Conservation (phyloP, 2,329 filamentous ascomycete species). For the Apiospora arundinis region DNA sequence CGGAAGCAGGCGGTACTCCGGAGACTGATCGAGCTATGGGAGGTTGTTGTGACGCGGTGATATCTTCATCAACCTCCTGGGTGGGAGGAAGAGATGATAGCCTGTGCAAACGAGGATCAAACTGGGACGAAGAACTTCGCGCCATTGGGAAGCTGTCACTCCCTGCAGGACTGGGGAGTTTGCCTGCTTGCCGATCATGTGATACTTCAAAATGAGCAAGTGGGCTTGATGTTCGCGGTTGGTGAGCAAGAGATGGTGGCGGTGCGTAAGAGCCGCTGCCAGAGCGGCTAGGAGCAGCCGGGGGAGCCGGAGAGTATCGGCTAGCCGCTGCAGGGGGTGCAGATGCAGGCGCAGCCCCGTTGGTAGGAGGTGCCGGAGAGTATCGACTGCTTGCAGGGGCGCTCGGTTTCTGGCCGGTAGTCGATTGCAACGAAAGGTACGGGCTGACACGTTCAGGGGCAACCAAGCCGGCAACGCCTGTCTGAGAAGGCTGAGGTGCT, state of each 20-base stretch:
- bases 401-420: conserved; percentile 39
- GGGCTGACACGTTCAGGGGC: conserved; percentile 59
- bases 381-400: conserved; percentile 55
- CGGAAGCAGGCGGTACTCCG: conserved; percentile 22
- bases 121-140: conserved; percentile 58
- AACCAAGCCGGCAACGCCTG: conserved; percentile 47
- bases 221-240: conserved; percentile 70
- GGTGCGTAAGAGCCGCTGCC: conserved; percentile 49
- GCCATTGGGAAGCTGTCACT: conserved; percentile 51
- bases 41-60: conserved; percentile 41
- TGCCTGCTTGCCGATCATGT: conserved; percentile 45
- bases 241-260: conserved; percentile 59
- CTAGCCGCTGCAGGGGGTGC: conserved; percentile 45
- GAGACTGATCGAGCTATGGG: conserved; percentile 31
- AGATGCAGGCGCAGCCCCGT: conserved; percentile 41
- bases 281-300: conserved; percentile 50
- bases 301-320: conserved; percentile 64
- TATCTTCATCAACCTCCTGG: conserved; percentile 67
- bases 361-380: conserved; percentile 63
- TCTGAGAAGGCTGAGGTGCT: conserved; percentile 30
- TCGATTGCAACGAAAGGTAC: conserved; percentile 55
- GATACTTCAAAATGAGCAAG: conserved; percentile 67
- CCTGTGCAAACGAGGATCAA: conserved; percentile 61
- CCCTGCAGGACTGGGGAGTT: conserved; percentile 38
- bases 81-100: conserved; percentile 66